Percentiles rank a stretch among this genome's conserved stretches.
Conservation (phyloP, 306 rosid genomes). For the Vicia faba region DNA sequence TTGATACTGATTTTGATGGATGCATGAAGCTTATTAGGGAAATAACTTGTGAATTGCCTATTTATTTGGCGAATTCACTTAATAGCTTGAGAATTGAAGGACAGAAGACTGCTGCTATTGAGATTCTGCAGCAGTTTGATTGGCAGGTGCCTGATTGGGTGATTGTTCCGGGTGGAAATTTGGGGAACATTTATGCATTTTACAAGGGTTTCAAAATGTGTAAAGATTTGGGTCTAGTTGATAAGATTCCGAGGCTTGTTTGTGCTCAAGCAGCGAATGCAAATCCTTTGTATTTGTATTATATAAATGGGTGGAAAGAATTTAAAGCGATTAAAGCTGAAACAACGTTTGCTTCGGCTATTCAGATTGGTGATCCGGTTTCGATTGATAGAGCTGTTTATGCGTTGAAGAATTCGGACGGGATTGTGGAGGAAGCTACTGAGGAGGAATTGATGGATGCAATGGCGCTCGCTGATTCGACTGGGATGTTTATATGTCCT, state of each 20-base stretch:
- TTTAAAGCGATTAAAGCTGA: conserved; percentile 61
- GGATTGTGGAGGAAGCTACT: conserved; percentile 84
- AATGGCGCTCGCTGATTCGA: conserved; percentile 76
- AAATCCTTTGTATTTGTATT: conserved; percentile 68
- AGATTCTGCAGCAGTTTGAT: conserved; percentile 80
- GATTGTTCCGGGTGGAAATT: conserved; percentile 75
- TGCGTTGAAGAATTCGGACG: conserved; percentile 62
- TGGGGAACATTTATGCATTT: conserved; percentile 80
- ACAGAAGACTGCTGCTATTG: conserved; percentile 82
- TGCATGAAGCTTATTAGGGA: conserved; percentile 86
- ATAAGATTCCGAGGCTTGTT: conserved; percentile 68
- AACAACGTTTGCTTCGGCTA: conserved; percentile 74
- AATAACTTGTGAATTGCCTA: conserved; percentile 71
- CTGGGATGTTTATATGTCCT: conserved; percentile 87
- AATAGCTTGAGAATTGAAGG: conserved; percentile 80
- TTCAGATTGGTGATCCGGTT: conserved; percentile 91
- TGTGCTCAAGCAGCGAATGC: conserved; percentile 90
- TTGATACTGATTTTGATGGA: conserved; percentile 78
- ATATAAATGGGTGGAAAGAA: conserved; percentile 66
- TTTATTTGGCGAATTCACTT: conserved; percentile 76
- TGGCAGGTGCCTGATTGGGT: conserved; percentile 97
- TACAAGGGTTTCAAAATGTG: conserved; percentile 92
- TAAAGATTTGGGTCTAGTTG: conserved; percentile 69
- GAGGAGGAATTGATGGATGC: conserved; percentile 89
- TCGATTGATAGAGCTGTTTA: conserved; percentile 77